Percentiles rank a stretch among this genome's conserved stretches.
phyloP scores from a whole-genome alignment of 805 yeast genomes.

The Spathaspora girioi region DNA sequence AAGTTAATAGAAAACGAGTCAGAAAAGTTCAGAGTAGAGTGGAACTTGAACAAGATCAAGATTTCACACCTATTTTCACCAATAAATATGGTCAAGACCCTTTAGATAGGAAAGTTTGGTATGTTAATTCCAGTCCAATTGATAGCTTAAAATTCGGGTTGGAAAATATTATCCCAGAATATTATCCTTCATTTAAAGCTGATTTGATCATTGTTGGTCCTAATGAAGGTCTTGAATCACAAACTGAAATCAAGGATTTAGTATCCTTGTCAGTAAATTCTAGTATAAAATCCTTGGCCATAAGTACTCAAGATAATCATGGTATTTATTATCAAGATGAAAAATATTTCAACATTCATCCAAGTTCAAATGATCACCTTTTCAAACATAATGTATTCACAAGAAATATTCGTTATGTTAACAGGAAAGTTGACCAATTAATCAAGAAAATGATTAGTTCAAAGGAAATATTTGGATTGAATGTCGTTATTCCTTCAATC shows the following conservation, averaged over 20 bases:
- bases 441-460: slow-evolving; percentile 9
- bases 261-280: slow-evolving; percentile 8
- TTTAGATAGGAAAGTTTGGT: slow-evolving; percentile 28
- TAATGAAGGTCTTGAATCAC: slow-evolving; percentile 16
- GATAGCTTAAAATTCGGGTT: slow-evolving; percentile 22
- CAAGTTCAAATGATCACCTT: slow-evolving; percentile 3
- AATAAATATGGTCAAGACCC: slow-evolving; percentile 32
- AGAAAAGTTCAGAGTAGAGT: slow-evolving; percentile 13
- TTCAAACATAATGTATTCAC: slow-evolving; percentile 19
- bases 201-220: slow-evolving; percentile 30
- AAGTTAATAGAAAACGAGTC: slow-evolving; percentile 12
- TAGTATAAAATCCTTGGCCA: slow-evolving; percentile 17
- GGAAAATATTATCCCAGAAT: slow-evolving; percentile 21
- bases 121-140: slow-evolving; percentile 25
- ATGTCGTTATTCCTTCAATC: slow-evolving; percentile 27
- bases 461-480: slow-evolving; percentile 5
- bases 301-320: slow-evolving; percentile 23
- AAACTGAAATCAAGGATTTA: slow-evolving; percentile 15
- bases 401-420: slow-evolving; percentile 21
- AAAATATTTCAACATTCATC: slow-evolving; percentile 17
- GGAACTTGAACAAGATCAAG: slow-evolving; percentile 1
- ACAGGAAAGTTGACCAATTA: slow-evolving; percentile 18
- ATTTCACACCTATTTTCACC: slow-evolving; percentile 4
- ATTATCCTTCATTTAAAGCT: slow-evolving; percentile 21
- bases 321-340: slow-evolving; percentile 34